phyloP scores from a whole-genome alignment of 371 early-diverging fungal species.

The Mucor circinelloides region DNA sequence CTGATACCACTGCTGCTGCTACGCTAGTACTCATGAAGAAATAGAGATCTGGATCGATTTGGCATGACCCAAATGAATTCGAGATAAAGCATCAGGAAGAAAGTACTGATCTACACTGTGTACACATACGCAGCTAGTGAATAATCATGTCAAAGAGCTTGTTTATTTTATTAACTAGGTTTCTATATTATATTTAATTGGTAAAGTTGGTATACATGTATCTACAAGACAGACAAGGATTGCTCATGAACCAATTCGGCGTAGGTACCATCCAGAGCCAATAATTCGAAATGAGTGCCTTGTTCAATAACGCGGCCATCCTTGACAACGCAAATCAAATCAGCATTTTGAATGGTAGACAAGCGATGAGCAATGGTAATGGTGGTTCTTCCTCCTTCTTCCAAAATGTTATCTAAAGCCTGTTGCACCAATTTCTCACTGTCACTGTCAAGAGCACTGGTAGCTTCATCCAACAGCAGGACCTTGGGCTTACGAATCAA shows the following conservation, averaged over 20 bases:
- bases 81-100: no score
- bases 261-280: conserved; percentile 43
- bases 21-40: no score
- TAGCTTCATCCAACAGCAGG: conserved; percentile 95
- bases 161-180: background rate
- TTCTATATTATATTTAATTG: background rate
- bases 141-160: no score
- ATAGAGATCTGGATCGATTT: no score
- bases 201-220: background rate
- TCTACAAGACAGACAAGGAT: conserved; percentile 21
- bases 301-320: conserved; percentile 78
- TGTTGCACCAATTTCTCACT: conserved; percentile 88
- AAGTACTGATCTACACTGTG: no score
- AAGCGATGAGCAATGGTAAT: conserved; percentile 76
- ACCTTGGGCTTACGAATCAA: conserved; percentile 83
- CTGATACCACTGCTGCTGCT: no score
- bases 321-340: conserved; percentile 74
- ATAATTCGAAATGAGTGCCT: conserved; percentile 79
- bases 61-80: no score
- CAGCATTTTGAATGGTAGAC: conserved; percentile 78
- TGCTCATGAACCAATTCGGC: conserved; percentile 41
- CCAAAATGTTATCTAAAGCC: conserved; percentile 76
- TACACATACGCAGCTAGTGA: no score
- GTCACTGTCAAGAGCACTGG: conserved; percentile 89
- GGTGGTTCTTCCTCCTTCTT: conserved; percentile 64